Conservation (phyloP, 345 rosid species). For the Bruguiera parviflora region DNA sequence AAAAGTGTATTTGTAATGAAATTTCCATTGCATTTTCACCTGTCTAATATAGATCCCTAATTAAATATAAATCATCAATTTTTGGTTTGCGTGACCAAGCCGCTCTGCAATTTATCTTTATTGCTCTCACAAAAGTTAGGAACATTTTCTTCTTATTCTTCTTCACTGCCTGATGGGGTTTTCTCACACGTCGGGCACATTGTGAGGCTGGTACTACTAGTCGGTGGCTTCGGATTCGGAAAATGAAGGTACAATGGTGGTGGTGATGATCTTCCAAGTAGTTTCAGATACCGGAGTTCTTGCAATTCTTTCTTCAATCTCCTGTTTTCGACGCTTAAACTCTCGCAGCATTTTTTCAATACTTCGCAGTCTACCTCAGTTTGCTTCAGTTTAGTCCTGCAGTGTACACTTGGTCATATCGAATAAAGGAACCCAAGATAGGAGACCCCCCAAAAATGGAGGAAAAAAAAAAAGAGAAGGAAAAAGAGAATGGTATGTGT, state of each 20-base stretch:
- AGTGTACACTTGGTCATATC: too few relatives aligned
- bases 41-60: too few relatives aligned
- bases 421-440: too few relatives aligned
- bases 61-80: too few relatives aligned
- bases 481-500: background rate
- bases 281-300: slow-evolving; percentile 25
- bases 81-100: too few relatives aligned
- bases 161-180: background rate
- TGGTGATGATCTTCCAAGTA: background rate
- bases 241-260: background rate
- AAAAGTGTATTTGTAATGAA: too few relatives aligned
- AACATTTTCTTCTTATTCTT: too few relatives aligned
- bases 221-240: background rate
- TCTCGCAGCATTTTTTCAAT: slow-evolving; percentile 43
- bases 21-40: too few relatives aligned
- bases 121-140: too few relatives aligned
- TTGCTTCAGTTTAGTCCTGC: slow-evolving; percentile 55
- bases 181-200: slow-evolving; percentile 5
- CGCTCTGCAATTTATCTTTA: too few relatives aligned
- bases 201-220: background rate
- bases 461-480: background rate
- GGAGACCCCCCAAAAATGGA: too few relatives aligned
- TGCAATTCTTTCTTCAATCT: slow-evolving; percentile 45
- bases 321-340: slow-evolving; percentile 36
- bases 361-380: slow-evolving; percentile 42